phyloP scores from a whole-genome alignment of 805 yeast genomes.

The Candida piceae region DNA sequence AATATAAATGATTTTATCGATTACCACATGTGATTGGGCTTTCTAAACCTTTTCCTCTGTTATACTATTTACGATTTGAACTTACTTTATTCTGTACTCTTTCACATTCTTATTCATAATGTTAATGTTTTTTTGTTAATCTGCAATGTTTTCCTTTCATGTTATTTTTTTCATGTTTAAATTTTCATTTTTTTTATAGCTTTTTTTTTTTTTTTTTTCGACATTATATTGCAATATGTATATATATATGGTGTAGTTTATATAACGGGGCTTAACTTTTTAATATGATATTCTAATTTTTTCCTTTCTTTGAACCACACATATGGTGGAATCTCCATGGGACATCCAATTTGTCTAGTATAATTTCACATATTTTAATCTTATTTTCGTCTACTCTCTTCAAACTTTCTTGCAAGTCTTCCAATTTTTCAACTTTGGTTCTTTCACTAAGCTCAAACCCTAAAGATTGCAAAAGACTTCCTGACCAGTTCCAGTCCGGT shows the following conservation, averaged over 20 bases:
- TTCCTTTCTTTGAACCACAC: slow-evolving; percentile 23
- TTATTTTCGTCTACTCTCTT: slow-evolving; percentile 14
- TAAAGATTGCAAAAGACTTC: slow-evolving; percentile 57
- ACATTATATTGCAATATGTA: no score
- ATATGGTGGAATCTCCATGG: slow-evolving; percentile 55
- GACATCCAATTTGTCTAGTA: slow-evolving; percentile 53
- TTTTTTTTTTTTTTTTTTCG: not conserved
- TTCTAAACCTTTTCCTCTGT: no score
- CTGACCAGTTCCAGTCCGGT: slow-evolving; percentile 77
- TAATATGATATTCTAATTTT: no score
- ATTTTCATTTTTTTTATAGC: not conserved
- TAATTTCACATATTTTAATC: slow-evolving; percentile 46
- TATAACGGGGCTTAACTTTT: no score
- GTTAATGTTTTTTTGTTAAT: not conserved
- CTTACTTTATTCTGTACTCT: no score
- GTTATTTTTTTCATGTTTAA: slow-evolving; percentile 4
- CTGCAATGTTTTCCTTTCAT: not conserved
- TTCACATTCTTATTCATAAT: no score
- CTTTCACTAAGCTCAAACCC: slow-evolving; percentile 39
- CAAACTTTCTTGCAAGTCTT: slow-evolving; percentile 31
- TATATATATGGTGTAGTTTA: no score
- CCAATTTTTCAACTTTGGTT: slow-evolving; percentile 37
- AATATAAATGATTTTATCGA: slow-evolving; percentile 29
- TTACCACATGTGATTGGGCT: slow-evolving; percentile 20
- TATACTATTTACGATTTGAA: no score